A percentile compares a stretch with the other conserved stretches of the same genome.
These are phyloP conservation scores for Coniferiporia weirii DNA, from an alignment of 1,284 basidiomycete species.

Conservation along the genomic window DNA sequence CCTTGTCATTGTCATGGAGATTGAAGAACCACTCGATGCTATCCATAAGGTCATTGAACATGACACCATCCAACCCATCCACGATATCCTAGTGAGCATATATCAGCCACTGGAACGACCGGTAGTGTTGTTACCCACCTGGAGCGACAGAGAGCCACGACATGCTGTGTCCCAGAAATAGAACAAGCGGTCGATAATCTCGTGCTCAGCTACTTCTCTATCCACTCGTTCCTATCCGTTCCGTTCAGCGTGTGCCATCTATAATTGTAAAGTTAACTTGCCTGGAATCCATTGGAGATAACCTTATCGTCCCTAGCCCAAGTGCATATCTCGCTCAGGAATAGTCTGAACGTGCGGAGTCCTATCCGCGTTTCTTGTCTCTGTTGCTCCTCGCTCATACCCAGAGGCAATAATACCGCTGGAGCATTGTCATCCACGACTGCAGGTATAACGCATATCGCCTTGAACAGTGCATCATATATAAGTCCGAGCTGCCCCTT, in stretches of 20 bases:
- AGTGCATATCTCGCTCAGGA: constrained; percentile 89
- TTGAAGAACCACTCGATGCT: constrained; percentile 99
- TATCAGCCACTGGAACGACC: constrained; percentile 11
- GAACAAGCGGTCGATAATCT: constrained; percentile 79
- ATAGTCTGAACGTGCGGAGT: constrained; percentile 81
- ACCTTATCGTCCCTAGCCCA: constrained; percentile 97
- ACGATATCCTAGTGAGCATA: constrained; percentile 70
- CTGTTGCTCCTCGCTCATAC: constrained; percentile 56
- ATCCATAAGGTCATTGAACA: constrained; percentile 96
- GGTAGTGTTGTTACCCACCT: constrained; percentile 38
- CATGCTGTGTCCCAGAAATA: constrained; percentile 85
- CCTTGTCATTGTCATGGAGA: constrained; percentile 93
- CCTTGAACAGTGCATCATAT: constrained; percentile 88
- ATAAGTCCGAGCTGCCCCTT: constrained; percentile 89
- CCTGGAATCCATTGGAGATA: constrained; percentile 88
- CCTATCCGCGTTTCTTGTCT: constrained; percentile 88
- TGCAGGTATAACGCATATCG: constrained; percentile 75
- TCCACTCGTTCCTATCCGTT: constrained; percentile 67
- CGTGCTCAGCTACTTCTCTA: constrained; percentile 76
- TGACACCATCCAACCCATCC: constrained; percentile 82
- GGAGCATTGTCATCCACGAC: constrained; percentile 43
- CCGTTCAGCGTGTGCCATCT: constrained; percentile 20
- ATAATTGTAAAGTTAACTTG: constrained; percentile 30
- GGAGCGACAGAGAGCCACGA: constrained; percentile 80
- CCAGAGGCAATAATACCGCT: constrained; percentile 44